A percentile compares a stretch with the other conserved stretches of the same genome.
phyloP scores from a whole-genome alignment of 1,284 basidiomycete genomes.

The Fomitopsis betulina region DNA sequence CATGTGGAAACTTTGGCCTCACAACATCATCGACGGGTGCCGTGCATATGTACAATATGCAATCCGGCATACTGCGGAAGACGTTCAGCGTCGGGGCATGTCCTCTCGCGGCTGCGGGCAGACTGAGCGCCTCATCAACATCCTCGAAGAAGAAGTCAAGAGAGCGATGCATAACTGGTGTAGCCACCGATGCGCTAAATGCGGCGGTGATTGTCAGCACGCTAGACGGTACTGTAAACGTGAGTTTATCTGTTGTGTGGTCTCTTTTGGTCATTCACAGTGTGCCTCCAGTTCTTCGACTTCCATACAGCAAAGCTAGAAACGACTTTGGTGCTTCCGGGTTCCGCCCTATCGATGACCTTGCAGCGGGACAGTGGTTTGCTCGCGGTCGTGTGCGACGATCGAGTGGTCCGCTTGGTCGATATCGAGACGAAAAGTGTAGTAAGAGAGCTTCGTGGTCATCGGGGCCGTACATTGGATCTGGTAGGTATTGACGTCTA shows the following conservation, averaged over 20 bases:
- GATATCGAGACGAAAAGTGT: conserved; percentile 89
- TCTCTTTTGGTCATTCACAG: neutral
- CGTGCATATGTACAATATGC: conserved; percentile 93
- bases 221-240: conserved; percentile 84
- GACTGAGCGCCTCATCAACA: conserved; percentile 20
- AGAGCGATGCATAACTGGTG: conserved; percentile 71
- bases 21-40: conserved; percentile 77
- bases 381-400: conserved; percentile 84
- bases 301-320: conserved; percentile 82
- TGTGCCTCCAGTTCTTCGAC: conserved; percentile 79
- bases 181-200: conserved; percentile 88
- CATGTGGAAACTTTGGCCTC: conserved; percentile 95
- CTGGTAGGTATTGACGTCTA: conserved; percentile 46
- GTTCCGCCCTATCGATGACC: conserved; percentile 66
- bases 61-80: conserved; percentile 87
- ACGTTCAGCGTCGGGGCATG: conserved; percentile 64
- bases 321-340: conserved; percentile 64
- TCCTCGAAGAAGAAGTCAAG: conserved; percentile 41
- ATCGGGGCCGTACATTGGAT: conserved; percentile 79
- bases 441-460: conserved; percentile 85
- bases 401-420: conserved; percentile 78
- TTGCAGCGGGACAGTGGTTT: conserved; percentile 86
- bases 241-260: conserved; percentile 36
- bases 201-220: conserved; percentile 79
- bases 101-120: conserved; percentile 46